Base-by-base conservation (phyloP, 2,329 filamentous ascomycete species). In the Cryphonectria carpinicola region DNA sequence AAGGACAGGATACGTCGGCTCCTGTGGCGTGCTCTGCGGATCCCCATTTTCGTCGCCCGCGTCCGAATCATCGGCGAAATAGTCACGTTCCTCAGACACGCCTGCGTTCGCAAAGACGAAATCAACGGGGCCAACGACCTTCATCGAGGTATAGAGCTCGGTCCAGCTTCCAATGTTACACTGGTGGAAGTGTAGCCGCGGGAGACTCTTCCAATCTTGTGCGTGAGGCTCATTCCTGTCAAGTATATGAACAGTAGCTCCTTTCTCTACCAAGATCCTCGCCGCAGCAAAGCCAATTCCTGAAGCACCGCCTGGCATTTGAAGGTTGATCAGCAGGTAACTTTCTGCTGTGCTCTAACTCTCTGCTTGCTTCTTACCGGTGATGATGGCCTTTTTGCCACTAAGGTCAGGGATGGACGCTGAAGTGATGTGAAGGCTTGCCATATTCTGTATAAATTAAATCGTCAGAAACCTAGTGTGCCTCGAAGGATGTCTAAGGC, bases 281-380 rank as follows among this genome's bases (percentile, higher is more conserved):
- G 76, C 77, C 1, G 79, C 74, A 22, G 77, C 79, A 13, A 79
- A 74, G 0, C 80, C 79, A 63, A 81, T 82, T 13, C 79, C 80
- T 4, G 79, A 78, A 35, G 75, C 62, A 17, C 76, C 79, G 25
- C 79, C 77, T 74, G 65, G 65, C 17, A 46, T 46, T 46, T 46
- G 43, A 22, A 46, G 10, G 43, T 46, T 62, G 19, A 35, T 39
- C 25, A 8, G 35, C 60, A 49, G 66, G 66, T 66, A 7, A 61
- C 25, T 7, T 11, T 43, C 43, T 11, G 43, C 43, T 39, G 28
- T 37, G 28, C 60, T 68, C 61, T 58, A 10, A 11, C 5, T 22
- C n/a, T 17, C 22, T 28, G 11, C 52, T n/a, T 61, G 37, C 37
- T 37, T 37, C 37, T 37, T 37, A 67, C 67, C 67, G 46, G 72